Evolutionary conservation across 2,329 filamentous ascomycete species (phyloP), one percentile per base, ranked within the genome.

Genomic region (Claviceps maximensis): DNA sequence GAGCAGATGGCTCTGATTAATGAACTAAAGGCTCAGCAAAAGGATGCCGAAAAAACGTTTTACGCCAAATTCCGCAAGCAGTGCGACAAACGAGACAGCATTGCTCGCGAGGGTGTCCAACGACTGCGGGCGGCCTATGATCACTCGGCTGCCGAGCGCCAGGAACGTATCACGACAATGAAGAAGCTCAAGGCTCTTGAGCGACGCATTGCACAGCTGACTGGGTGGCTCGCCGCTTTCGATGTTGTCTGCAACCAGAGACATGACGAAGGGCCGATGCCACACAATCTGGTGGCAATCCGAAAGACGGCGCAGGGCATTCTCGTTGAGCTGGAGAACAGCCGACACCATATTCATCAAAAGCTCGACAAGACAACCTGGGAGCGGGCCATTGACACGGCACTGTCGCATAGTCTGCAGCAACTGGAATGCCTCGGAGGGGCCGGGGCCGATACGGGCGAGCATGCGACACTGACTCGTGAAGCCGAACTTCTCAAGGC

Each of bases 1-100:
- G 93, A 98, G 71, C 91, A 98, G 67, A 90, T 95, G 78, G 85
- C 83, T n/a, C 71, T 96, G 63, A 98, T 98, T 68, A 95, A 95
- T 60, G 90, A 97, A 66, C 79, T 98, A 53, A 89, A 93, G 71
- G 86, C 86, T 27, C 88, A 96, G 67, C 89, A 95, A 65, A 94
- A 89, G 66, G 87, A 97, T 53, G 84, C 84, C 4, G 93, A 97
- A 64, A 80, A 79, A 40, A 74, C 82, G 3, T 89, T 89, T 49
- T 91, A 91, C 60, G 76, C 80, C 60, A 97, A 97, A 64, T 95
- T 96, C 71, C 84, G 84, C 61, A 96, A 95, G 69, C 88, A 94
- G 60, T 81, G 79, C 53, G 88, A 93, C 64, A 96, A 95, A 75
- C 82, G 87, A 57, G 86, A 93, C 51, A 72, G 72, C 9, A 78